These are phyloP conservation scores for Saccharomyces hybrid DNA, from an alignment of 1,139 yeast genomes.

Conservation along the genomic window DNA sequence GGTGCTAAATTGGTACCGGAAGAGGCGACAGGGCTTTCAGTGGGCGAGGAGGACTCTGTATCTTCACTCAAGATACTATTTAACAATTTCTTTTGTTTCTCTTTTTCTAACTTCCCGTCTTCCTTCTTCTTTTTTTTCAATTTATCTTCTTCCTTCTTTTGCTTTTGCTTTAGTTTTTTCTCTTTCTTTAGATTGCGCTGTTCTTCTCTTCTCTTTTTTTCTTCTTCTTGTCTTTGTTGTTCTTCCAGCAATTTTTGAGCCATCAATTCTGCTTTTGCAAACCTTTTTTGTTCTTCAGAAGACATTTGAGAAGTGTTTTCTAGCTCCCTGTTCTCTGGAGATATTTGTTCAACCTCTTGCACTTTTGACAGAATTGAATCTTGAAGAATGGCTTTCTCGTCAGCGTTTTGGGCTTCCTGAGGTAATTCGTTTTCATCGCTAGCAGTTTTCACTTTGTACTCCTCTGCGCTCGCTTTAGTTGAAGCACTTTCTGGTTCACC, in stretches of 20 bases:
- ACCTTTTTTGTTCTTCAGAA: slow-evolving; percentile 9
- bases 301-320: not conserved
- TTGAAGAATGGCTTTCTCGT: not conserved
- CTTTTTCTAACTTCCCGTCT: not conserved
- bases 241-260: slow-evolving; percentile 20
- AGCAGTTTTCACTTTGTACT: too few relatives aligned
- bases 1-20: slow-evolving; percentile 32
- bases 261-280: slow-evolving; percentile 18
- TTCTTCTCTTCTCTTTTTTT: slow-evolving; percentile 15
- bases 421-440: too few relatives aligned
- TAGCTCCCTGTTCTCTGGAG: too few relatives aligned
- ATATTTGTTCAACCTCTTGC: too few relatives aligned
- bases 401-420: too few relatives aligned
- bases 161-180: slow-evolving; percentile 12
- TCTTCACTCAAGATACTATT: not conserved
- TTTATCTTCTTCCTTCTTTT: slow-evolving; percentile 10
- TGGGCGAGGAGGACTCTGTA: not conserved
- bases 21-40: slow-evolving; percentile 7
- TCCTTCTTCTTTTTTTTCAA: slow-evolving; percentile 7
- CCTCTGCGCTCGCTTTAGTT: too few relatives aligned
- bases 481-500: too few relatives aligned
- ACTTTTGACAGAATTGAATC: too few relatives aligned
- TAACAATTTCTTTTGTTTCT: slow-evolving; percentile 3
- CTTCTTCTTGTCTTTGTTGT: slow-evolving; percentile 16
- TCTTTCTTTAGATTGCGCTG: slow-evolving; percentile 9